Evolutionary conservation across 768 basidiomycete species (phyloP), one percentile per base, ranked within the genome.

Genomic region (Trametes cubensis): DNA sequence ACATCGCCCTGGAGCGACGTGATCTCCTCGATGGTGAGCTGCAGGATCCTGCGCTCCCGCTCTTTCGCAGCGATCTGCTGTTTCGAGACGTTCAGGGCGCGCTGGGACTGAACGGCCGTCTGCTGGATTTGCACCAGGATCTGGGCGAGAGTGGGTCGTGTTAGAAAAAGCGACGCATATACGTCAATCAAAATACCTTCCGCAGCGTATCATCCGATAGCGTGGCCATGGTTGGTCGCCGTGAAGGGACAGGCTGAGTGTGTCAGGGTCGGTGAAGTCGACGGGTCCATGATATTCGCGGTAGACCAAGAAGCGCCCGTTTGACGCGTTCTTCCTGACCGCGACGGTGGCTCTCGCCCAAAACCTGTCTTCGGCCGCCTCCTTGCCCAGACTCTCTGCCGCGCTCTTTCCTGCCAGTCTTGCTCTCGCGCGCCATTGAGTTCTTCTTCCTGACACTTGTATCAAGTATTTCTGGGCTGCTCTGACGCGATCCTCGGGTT

Each of bases 121-220:
- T 90, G 86, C 76, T 97, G 95, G 60, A 97, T 95, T 79, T 96
- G 95, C 45, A 90, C 78, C 58, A 97, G 77, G 72, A 97, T 95
- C 95, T 97, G 75, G 42, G 65, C 11, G 34, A 11, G 4, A 26
- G 48, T 21, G n/a, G 10, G 8, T 3, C 6, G 13, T 14, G 4
- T 50, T 25, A 23, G 47, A 25, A 44, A 13, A 15, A 15, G 44
- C 14, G 7, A 21, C 38, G 23, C 20, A 11, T 2, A 28, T 10
- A 55, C 10, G 5, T 55, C 14, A 47, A 58, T 21, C n/a, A 26
- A 41, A 18, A 48, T 4, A 25, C 93, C 82, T 89, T 94, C 71
- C 88, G 81, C 44, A 95, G 76, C 0, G 93, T 93, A 46, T 95
- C 92, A 69, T 95, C 93, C 11, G 75, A 71, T 28, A 76, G 68